Evolutionary conservation across 331 rosid species (phyloP).

Genomic region (Malus hybrid): DNA sequence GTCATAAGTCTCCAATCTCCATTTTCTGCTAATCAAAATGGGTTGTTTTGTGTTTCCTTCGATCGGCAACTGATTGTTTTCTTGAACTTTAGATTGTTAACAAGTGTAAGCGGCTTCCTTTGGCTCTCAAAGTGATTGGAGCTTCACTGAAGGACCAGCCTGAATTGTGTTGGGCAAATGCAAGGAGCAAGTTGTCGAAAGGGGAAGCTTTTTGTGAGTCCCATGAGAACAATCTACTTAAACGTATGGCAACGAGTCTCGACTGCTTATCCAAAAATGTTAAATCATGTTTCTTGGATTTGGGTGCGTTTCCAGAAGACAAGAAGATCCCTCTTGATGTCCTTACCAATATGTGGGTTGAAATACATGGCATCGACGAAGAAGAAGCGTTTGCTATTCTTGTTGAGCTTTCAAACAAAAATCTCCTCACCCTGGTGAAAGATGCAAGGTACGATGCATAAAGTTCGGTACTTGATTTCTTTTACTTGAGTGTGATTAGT

Average conservation of each 20-base stretch:
- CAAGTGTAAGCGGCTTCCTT: constrained; percentile 85
- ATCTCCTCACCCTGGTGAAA: no score
- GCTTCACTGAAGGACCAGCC: constrained; percentile 74
- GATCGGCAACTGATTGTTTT: not conserved
- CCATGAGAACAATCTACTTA: no score
- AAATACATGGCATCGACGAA: no score
- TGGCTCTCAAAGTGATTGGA: constrained; percentile 96
- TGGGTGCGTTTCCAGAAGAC: constrained; percentile 84
- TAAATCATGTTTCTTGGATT: constrained; percentile 75
- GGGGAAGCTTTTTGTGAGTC: no score
- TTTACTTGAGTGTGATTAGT: no score
- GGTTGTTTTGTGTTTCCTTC: not conserved
- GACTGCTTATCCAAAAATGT: constrained; percentile 44
- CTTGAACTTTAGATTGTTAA: constrained; percentile 50
- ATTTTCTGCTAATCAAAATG: not conserved
- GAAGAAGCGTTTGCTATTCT: no score
- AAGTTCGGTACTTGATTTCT: no score
- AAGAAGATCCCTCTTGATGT: constrained; percentile 66
- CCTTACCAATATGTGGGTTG: no score
- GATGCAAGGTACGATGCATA: no score
- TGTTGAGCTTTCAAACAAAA: no score
- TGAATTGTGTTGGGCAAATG: no score
- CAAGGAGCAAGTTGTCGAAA: no score
- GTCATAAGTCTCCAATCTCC: not conserved
- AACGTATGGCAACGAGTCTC: constrained; percentile 63